Evolutionary conservation across 2,329 filamentous ascomycete genomes (phyloP).

Genomic region (Ustulina deusta): DNA sequence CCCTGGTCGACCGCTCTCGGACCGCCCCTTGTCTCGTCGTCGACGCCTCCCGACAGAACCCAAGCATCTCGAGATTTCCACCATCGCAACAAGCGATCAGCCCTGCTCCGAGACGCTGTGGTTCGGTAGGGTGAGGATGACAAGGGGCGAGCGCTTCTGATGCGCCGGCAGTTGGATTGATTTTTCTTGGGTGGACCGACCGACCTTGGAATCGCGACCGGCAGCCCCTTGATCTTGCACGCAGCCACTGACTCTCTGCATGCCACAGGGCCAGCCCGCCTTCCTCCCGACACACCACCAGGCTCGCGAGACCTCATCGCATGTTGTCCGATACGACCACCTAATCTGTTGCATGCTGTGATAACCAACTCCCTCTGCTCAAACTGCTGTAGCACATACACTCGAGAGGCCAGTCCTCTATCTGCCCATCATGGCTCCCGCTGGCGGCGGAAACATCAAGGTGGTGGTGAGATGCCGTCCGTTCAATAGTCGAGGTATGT

Average conservation of each 20-base stretch:
- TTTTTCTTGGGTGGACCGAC: slow-evolving; percentile 32
- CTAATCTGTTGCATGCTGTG: slow-evolving; percentile 44
- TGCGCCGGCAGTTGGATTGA: slow-evolving; percentile 32
- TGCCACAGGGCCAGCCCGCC: neutral
- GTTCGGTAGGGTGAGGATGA: slow-evolving; percentile 32
- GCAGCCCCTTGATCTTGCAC: slow-evolving; percentile 1
- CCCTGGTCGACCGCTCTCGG: slow-evolving; percentile 32
- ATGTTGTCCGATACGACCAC: slow-evolving; percentile 36
- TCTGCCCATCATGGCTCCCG: slow-evolving; percentile 66
- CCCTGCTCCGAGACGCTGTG: slow-evolving; percentile 14
- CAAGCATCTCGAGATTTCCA: slow-evolving; percentile 13
- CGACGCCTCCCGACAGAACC: slow-evolving; percentile 4
- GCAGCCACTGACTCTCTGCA: slow-evolving; percentile 20
- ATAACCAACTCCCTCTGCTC: slow-evolving; percentile 38
- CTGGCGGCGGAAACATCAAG: slow-evolving; percentile 97
- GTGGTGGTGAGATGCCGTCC: slow-evolving; percentile 97
- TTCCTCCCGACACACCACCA: slow-evolving; percentile 1
- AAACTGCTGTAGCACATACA: slow-evolving; percentile 38
- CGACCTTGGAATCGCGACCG: slow-evolving; percentile 28
- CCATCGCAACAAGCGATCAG: slow-evolving; percentile 10
- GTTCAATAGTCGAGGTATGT: slow-evolving; percentile 91
- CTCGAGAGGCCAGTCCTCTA: slow-evolving; percentile 41
- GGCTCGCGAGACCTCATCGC: slow-evolving; percentile 26
- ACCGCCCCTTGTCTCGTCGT: slow-evolving; percentile 25
- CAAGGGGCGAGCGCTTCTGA: slow-evolving; percentile 36